Conservation (phyloP, 1,284 basidiomycete genomes). For the Sanguinoderma infundibulare region DNA sequence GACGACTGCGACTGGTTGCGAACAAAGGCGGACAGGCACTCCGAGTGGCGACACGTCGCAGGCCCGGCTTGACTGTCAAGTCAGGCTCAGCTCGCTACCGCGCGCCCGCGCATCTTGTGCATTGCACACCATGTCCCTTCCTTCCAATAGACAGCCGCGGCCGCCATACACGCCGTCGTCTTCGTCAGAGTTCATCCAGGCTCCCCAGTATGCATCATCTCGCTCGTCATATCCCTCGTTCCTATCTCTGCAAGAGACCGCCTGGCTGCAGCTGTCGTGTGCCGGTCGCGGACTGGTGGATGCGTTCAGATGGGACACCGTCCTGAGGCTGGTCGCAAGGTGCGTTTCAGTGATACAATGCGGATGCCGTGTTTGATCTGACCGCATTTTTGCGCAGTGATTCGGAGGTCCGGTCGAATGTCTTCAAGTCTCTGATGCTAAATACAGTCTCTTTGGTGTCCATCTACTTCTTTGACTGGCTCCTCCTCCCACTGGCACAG, state of each 20-base stretch:
- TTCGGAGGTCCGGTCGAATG: conserved; percentile 70
- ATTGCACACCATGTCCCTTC: conserved; percentile 24
- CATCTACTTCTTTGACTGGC: conserved; percentile 72
- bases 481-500: conserved; percentile 71
- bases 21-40: background rate
- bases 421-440: conserved; percentile 73
- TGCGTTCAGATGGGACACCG: conserved; percentile 72
- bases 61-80: too few relatives aligned
- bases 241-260: conserved; percentile 63
- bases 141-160: conserved; percentile 8
- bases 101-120: conserved; percentile 1
- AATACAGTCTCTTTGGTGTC: conserved; percentile 72
- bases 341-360: conserved; percentile 26
- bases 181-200: conserved; percentile 14
- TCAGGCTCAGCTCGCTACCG: background rate
- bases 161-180: conserved; percentile 15
- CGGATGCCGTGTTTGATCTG: background rate
- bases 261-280: conserved; percentile 62
- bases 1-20: too few relatives aligned
- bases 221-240: conserved; percentile 68
- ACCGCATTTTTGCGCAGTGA: conserved; percentile 49
- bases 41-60: background rate
- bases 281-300: conserved; percentile 66
- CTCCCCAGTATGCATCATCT: conserved; percentile 37
- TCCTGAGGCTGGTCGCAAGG: conserved; percentile 56